Percentiles rank a stretch among this genome's conserved stretches.
These are phyloP conservation scores for Helicocarpus griseus DNA, from an alignment of 2,329 filamentous ascomycete species.

Conservation along the genomic window DNA sequence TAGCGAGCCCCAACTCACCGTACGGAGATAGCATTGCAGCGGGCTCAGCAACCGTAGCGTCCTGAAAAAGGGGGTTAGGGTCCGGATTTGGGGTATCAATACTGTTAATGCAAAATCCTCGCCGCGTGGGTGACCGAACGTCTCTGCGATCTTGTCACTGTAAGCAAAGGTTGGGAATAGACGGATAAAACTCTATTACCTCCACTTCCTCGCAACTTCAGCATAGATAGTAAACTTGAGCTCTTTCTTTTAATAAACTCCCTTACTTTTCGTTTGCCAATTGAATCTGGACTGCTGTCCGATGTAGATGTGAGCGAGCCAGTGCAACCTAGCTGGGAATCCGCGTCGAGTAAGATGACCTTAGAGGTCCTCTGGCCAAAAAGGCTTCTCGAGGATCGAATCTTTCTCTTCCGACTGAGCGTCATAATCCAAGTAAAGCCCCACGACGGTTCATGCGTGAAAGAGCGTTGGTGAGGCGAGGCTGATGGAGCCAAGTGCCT, in stretches of 20 bases:
- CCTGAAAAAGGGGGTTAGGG: neutral
- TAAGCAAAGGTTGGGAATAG: neutral
- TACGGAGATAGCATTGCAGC: neutral
- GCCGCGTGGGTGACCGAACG: neutral
- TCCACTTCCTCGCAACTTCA: conserved; percentile 22
- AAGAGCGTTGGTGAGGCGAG: neutral
- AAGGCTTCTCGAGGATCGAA: conserved; percentile 16
- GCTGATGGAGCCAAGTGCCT: neutral
- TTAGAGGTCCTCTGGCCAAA: conserved; percentile 19
- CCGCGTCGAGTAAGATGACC: conserved; percentile 9
- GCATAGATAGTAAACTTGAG: conserved; percentile 27
- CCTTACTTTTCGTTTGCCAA: conserved; percentile 20
- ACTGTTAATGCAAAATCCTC: neutral
- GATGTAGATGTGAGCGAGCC: conserved; percentile 20
- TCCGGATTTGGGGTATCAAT: neutral
- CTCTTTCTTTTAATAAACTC: conserved; percentile 25
- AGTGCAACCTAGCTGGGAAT: conserved; percentile 11
- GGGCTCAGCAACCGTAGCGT: neutral
- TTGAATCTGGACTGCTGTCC: conserved; percentile 10
- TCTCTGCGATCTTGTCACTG: conserved; percentile 1
- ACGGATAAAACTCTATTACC: conserved; percentile 12
- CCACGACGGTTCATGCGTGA: conserved; percentile 1
- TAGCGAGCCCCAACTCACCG: neutral
- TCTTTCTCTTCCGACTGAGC: conserved; percentile 12
- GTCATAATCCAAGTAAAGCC: conserved; percentile 12